A percentile compares a stretch with the other conserved stretches of the same genome.
These are phyloP conservation scores for Erythrobasidium yunnanense DNA, from an alignment of 768 basidiomycete species.

Conservation along the genomic window DNA sequence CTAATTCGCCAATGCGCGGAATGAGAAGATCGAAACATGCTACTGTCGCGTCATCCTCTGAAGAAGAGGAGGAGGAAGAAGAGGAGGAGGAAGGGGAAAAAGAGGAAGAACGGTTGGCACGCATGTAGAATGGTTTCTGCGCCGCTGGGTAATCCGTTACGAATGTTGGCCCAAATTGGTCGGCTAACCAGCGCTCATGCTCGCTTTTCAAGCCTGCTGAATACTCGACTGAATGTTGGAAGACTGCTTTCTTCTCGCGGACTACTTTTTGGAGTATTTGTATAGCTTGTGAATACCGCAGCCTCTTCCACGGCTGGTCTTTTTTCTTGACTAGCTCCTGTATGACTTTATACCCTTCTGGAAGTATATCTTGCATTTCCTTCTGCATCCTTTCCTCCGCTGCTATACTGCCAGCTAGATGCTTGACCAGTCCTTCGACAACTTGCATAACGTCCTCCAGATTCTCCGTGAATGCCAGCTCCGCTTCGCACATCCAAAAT, in stretches of 20 bases:
- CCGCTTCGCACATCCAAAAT: slow-evolving; percentile 99
- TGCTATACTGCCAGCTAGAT: slow-evolving; percentile 26
- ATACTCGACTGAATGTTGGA: slow-evolving; percentile 46
- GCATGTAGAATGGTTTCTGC: slow-evolving; percentile 96
- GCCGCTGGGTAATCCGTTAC: slow-evolving; percentile 74
- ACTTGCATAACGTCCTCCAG: slow-evolving; percentile 51
- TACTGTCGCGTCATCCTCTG: slow-evolving; percentile 51
- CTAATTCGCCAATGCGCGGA: slow-evolving; percentile 76
- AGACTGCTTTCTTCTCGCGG: background rate
- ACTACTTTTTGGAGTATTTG: slow-evolving; percentile 46
- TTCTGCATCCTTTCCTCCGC: background rate
- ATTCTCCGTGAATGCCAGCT: slow-evolving; percentile 55
- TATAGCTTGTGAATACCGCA: slow-evolving; percentile 71
- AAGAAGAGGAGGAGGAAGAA: no score
- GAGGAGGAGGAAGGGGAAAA: no score
- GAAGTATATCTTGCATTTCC: background rate
- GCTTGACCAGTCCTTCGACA: slow-evolving; percentile 50
- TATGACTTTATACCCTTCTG: background rate
- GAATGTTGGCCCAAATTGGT: slow-evolving; percentile 65
- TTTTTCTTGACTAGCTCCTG: slow-evolving; percentile 1
- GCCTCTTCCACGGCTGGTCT: slow-evolving; percentile 52
- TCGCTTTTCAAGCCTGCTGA: slow-evolving; percentile 69
- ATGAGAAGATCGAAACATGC: slow-evolving; percentile 95
- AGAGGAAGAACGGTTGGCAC: no score
- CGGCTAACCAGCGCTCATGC: slow-evolving; percentile 84